Evolutionary conservation across 257 asterid genomes (phyloP), one percentile per base, ranked within the genome.

Genomic region (Verbena officinalis): DNA sequence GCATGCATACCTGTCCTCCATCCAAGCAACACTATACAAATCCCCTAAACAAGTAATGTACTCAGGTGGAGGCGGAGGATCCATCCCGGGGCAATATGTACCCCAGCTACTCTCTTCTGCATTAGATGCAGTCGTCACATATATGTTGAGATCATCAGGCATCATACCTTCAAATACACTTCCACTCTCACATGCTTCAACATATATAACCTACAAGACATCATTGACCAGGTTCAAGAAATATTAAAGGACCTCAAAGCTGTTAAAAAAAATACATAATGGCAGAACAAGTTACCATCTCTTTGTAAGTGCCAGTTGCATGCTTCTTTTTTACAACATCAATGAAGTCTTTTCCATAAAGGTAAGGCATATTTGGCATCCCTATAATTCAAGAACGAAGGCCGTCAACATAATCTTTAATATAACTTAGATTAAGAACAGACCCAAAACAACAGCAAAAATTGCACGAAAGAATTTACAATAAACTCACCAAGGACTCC

Each of bases 31-130:
- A 38, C 99, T 93, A 73, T 93, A 93, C 13, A 93, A 70, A 77
- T 93, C 97, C 0, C 99, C 97, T 77, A 93, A 80, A 75, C 99
- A 93, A 2, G 97, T 89, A 7, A 78, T 50, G 57, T 81, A 80
- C 72, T 83, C 89, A 0, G 90, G 74, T 27, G 95, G 95, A 0
- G 95, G 92, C 0, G 91, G 30, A 69, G 96, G 85, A 30, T 80
- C 80, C 82, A 75, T 74, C 52, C 89, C 90, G 0, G 91, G 92
- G 59, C 97, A 93, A 65, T 93, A 93, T 7, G 96, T 81, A 43
- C 95, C 99, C 84, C 86, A 93, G 76, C 99, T 93, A 67, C 83
- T 93, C 78, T 93, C 99, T 27, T 79, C 95, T 0, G 96, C 94
- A 38, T 79, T 83, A 2, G 99, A 87, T 2, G 97, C 96, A 0